Evolutionary conservation across 139 green algal genomes (phyloP), one percentile per base, ranked within the genome.

Genomic region (Pleodorina starrii): DNA sequence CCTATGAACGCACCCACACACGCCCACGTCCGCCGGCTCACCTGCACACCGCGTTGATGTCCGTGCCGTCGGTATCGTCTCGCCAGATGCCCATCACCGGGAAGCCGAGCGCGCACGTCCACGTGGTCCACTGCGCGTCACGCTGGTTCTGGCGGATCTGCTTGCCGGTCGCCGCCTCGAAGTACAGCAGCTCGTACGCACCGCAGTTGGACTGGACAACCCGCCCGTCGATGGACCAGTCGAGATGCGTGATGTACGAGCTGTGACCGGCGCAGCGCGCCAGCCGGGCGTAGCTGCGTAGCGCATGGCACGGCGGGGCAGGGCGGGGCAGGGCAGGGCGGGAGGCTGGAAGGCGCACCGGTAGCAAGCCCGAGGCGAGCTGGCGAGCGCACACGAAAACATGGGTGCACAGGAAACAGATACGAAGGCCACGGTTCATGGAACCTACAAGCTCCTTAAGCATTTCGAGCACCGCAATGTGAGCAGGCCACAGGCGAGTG

Each of bases 51-150:
- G 94, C 82, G 87, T 97, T 97, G 87, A 97, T 92, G 89, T 97
- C 95, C 0, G 95, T 96, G 42, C 94, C 94, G 63, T 97, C 95
- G 27, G 84, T 90, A 90, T 92, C 88, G 42, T 93, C 57, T 25
- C 76, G 91, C 95, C 95, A 97, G 40, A 97, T 94, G 84, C 95
- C 95, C 95, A 97, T 97, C 11, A 97, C 95, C 14, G 91, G 89
- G 72, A 96, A 97, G 29, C 95, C 95, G 50, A 96, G 90, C 1
- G 92, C 69, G 72, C 89, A 93, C 23, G 94, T 96, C 91, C 92
- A 96, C 9, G 91, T 94, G 51, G 71, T 42, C 92, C 92, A 96
- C 46, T 50, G 68, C 7, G 92, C 89, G 85, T 97, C 94, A 11
- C 93, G 85, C 83, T 96, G 94, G 84, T 94, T 93, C 40, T 93